Percentiles rank a stretch among this genome's conserved stretches.
phyloP scores from a whole-genome alignment of 805 yeast genomes.

The Ogataea pignaliae region DNA sequence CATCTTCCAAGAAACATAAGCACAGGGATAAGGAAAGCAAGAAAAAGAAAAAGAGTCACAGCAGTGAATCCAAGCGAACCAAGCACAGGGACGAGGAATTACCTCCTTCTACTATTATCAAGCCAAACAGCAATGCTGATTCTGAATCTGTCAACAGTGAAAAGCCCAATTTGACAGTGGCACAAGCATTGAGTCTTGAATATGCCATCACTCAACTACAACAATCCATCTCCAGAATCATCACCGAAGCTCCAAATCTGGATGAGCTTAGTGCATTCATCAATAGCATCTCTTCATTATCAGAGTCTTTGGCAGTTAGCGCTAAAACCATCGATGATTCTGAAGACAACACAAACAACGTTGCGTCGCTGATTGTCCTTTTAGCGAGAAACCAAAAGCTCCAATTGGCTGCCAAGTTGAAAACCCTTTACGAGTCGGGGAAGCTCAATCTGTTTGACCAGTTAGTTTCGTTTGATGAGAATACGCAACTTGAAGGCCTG shows the following conservation, averaged over 20 bases:
- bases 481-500: slow-evolving; percentile 15
- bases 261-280: slow-evolving; percentile 35
- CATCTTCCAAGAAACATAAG: not conserved
- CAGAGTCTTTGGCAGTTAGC: slow-evolving; percentile 15
- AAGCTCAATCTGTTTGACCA: slow-evolving; percentile 52
- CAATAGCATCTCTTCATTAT: slow-evolving; percentile 7
- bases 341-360: slow-evolving; percentile 14
- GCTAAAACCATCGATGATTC: slow-evolving; percentile 21
- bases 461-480: slow-evolving; percentile 39
- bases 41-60: slow-evolving; percentile 1
- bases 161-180: slow-evolving; percentile 7
- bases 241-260: slow-evolving; percentile 54
- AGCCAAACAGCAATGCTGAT: not conserved
- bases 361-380: slow-evolving; percentile 42
- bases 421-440: slow-evolving; percentile 46
- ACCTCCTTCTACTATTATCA: not conserved
- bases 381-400: slow-evolving; percentile 50
- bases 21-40: slow-evolving; percentile 2
- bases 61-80: not conserved
- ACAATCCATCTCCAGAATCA: slow-evolving; percentile 44
- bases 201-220: slow-evolving; percentile 51
- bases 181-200: slow-evolving; percentile 36
- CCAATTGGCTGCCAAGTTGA: slow-evolving; percentile 55
- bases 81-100: slow-evolving; percentile 5
- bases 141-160: not conserved